phyloP scores from a whole-genome alignment of 257 asterid genomes.

The Solanum peruvianum region DNA sequence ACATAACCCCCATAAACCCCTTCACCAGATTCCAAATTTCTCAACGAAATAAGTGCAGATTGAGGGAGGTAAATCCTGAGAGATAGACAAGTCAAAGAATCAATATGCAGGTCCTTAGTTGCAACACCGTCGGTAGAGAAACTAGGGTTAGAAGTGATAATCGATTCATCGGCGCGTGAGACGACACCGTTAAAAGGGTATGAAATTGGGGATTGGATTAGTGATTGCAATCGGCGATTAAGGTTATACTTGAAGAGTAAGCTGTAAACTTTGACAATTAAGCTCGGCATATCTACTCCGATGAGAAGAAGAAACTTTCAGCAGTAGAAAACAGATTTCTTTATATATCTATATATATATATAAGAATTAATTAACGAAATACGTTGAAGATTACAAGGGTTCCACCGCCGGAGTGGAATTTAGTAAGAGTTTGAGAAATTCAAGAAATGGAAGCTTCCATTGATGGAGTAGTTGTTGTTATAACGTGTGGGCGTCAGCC shows the following conservation, averaged over 20 bases:
- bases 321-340: not conserved
- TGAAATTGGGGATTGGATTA: conserved; percentile 15
- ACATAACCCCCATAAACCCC: conserved; percentile 59
- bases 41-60: conserved; percentile 21
- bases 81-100: conserved; percentile 47
- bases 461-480: not conserved
- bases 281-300: conserved; percentile 37
- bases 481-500: not conserved
- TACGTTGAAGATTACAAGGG: not conserved
- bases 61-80: conserved; percentile 72
- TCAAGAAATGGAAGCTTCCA: not conserved
- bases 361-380: not conserved
- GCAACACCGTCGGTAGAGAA: conserved; percentile 67
- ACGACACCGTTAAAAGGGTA: conserved; percentile 26
- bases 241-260: conserved; percentile 58
- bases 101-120: conserved; percentile 77
- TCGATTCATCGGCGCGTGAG: conserved; percentile 48
- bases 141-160: conserved; percentile 48
- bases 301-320: not conserved
- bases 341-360: not conserved
- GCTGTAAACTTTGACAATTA: conserved; percentile 52
- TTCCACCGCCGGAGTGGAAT: not conserved
- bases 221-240: conserved; percentile 43
- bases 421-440: not conserved
- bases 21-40: not conserved